A percentile compares a stretch with the other conserved stretches of the same genome.
These are phyloP conservation scores for Talaromyces albobiverticillius DNA, from an alignment of 2,329 filamentous ascomycete species.

Conservation along the genomic window DNA sequence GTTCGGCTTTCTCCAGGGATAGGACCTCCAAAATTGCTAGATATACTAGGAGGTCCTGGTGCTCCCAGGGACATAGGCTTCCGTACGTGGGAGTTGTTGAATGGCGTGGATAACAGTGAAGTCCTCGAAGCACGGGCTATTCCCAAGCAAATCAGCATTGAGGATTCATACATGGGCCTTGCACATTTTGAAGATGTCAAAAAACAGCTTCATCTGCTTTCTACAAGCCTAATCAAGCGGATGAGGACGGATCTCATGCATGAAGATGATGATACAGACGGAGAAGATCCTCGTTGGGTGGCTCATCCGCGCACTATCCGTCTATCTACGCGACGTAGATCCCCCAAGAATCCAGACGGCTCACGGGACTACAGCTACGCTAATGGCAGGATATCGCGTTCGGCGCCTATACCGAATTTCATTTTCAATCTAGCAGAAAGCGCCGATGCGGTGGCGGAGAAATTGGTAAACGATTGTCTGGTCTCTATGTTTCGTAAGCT, in stretches of 20 bases:
- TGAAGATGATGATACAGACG: slow-evolving; percentile 28
- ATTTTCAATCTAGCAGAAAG: slow-evolving; percentile 63
- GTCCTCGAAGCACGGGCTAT: slow-evolving; percentile 69
- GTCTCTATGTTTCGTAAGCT: slow-evolving; percentile 72
- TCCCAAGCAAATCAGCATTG: slow-evolving; percentile 88
- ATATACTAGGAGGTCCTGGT: slow-evolving; percentile 67
- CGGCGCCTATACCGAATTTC: slow-evolving; percentile 68
- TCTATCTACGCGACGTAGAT: slow-evolving; percentile 69
- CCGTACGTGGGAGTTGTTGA: slow-evolving; percentile 73
- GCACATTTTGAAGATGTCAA: slow-evolving; percentile 62
- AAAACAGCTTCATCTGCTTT: slow-evolving; percentile 66
- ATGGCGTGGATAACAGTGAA: slow-evolving; percentile 73
- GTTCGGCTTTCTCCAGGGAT: slow-evolving; percentile 64
- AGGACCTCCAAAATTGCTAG: slow-evolving; percentile 63
- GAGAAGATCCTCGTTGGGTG: slow-evolving; percentile 58
- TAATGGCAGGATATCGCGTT: slow-evolving; percentile 65
- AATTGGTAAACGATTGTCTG: slow-evolving; percentile 66
- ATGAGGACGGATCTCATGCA: slow-evolving; percentile 75
- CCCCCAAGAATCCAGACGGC: slow-evolving; percentile 51
- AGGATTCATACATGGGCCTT: slow-evolving; percentile 80
- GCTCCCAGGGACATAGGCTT: slow-evolving; percentile 67
- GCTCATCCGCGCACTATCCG: slow-evolving; percentile 79
- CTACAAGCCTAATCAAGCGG: slow-evolving; percentile 68
- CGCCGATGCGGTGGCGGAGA: slow-evolving; percentile 61
- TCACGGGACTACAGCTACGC: slow-evolving; percentile 59